Conservation (phyloP, 768 basidiomycete genomes). For the Lentinus tigrinus region DNA sequence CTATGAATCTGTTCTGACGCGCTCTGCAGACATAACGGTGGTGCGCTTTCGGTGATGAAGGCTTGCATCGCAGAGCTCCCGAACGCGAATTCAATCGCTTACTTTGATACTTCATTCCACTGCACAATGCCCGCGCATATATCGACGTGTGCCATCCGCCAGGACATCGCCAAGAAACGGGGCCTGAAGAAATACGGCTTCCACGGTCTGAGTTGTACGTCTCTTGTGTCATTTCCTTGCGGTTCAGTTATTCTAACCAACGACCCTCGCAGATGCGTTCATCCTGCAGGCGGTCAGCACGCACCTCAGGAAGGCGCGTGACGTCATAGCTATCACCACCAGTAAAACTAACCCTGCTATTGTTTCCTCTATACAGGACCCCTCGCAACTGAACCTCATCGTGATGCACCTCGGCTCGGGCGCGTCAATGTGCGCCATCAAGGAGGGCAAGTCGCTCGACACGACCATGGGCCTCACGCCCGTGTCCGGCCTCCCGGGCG, state of each 20-base stretch:
- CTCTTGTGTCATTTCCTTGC: not conserved
- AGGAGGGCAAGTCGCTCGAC: constrained; percentile 71
- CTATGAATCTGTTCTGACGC: not conserved
- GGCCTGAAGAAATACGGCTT: constrained; percentile 90
- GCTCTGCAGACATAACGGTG: constrained; percentile 55
- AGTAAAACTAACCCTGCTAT: not conserved
- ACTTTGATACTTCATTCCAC: constrained; percentile 90
- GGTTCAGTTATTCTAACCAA: not conserved
- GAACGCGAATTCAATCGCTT: constrained; percentile 70
- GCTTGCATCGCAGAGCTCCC: constrained; percentile 64
- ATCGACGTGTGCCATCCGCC: constrained; percentile 77
- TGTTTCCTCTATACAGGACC: constrained; percentile 31
- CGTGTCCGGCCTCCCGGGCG: constrained; percentile 83
- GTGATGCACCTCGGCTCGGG: constrained; percentile 90
- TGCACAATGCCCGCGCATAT: constrained; percentile 72
- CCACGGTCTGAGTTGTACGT: constrained; percentile 77
- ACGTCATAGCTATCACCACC: not conserved
- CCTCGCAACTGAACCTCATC: constrained; percentile 65
- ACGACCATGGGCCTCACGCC: constrained; percentile 94
- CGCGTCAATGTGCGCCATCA: constrained; percentile 78
- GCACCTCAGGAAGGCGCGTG: constrained; percentile 52
- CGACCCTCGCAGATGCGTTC: constrained; percentile 48
- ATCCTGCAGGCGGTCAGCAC: constrained; percentile 64
- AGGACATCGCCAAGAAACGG: constrained; percentile 53
- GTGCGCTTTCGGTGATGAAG: constrained; percentile 58